Conservation (phyloP, 2,329 filamentous ascomycete species). For the Chaetomiaceae sp. region DNA sequence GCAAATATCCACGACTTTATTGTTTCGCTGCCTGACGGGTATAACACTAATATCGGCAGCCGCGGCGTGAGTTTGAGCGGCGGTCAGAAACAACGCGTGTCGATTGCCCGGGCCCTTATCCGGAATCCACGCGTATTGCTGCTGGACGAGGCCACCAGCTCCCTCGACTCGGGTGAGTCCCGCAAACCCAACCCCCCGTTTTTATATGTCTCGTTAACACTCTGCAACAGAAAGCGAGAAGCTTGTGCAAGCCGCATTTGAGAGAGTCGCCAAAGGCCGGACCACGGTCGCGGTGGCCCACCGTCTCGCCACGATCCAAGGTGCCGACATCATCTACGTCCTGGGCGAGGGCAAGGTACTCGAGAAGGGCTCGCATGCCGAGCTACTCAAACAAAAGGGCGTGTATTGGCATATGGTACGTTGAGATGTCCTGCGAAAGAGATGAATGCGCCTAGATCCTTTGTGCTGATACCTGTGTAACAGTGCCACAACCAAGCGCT, state of each 20-base stretch:
- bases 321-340: constrained; percentile 76
- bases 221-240: constrained; percentile 41
- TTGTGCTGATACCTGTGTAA: constrained; percentile 21
- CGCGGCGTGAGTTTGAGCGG: constrained; percentile 61
- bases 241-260: constrained; percentile 63
- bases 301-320: constrained; percentile 70
- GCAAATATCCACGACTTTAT: constrained; percentile 71
- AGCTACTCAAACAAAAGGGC: constrained; percentile 48
- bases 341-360: constrained; percentile 61
- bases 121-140: constrained; percentile 62
- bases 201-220: constrained; percentile 5
- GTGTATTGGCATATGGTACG: constrained; percentile 57
- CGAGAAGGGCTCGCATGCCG: constrained; percentile 50
- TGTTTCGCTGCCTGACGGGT: constrained; percentile 60
- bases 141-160: constrained; percentile 69
- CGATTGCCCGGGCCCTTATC: constrained; percentile 65
- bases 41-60: constrained; percentile 63
- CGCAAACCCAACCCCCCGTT: not conserved
- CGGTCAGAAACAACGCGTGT: constrained; percentile 68
- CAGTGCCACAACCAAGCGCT: constrained; percentile 58
- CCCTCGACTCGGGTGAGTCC: constrained; percentile 50
- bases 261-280: constrained; percentile 54
- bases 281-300: constrained; percentile 77
- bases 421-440: constrained; percentile 24
- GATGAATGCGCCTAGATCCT: not conserved